Evolutionary conservation across 768 basidiomycete species (phyloP).

Genomic region (Pisolithus microcarpus): DNA sequence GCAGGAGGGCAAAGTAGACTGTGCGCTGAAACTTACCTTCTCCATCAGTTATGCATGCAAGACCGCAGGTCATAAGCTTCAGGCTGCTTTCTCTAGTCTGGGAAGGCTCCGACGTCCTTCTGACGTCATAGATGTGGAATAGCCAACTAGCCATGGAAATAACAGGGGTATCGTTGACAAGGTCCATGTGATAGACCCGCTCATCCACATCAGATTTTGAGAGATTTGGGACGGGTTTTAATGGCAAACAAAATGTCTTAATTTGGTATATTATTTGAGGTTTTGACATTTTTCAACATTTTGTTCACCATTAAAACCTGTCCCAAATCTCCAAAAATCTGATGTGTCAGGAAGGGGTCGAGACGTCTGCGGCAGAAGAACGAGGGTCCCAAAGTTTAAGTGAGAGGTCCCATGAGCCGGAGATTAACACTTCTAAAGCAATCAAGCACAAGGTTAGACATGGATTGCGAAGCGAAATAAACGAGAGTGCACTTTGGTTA

Average conservation of each 20-base stretch:
- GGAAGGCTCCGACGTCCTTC: conserved; percentile 66
- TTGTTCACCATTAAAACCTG: too few relatives aligned
- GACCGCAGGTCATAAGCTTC: conserved; percentile 88
- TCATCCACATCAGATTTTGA: conserved; percentile 16
- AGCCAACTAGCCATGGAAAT: conserved; percentile 89
- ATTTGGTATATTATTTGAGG: too few relatives aligned
- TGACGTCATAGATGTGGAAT: conserved; percentile 83
- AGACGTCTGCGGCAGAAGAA: conserved; percentile 46
- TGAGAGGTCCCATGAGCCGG: conserved; percentile 90
- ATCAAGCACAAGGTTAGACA: not conserved
- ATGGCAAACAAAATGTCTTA: too few relatives aligned
- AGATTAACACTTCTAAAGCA: conserved; percentile 58
- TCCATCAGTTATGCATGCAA: conserved; percentile 91
- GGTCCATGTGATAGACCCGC: conserved; percentile 82
- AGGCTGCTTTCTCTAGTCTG: conserved; percentile 88
- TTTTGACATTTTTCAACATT: too few relatives aligned
- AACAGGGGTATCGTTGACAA: conserved; percentile 72
- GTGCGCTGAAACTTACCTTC: conserved; percentile 48
- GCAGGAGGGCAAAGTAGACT: not conserved
- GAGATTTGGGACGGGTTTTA: too few relatives aligned
- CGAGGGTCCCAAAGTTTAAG: conserved; percentile 85
- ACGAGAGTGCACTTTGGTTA: conserved; percentile 48
- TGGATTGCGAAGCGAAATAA: not conserved
- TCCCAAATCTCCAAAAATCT: too few relatives aligned
- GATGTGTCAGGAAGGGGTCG: conserved; percentile 48